phyloP scores from a whole-genome alignment of 129 eudicot genomes.

The Lactuca saligna region DNA sequence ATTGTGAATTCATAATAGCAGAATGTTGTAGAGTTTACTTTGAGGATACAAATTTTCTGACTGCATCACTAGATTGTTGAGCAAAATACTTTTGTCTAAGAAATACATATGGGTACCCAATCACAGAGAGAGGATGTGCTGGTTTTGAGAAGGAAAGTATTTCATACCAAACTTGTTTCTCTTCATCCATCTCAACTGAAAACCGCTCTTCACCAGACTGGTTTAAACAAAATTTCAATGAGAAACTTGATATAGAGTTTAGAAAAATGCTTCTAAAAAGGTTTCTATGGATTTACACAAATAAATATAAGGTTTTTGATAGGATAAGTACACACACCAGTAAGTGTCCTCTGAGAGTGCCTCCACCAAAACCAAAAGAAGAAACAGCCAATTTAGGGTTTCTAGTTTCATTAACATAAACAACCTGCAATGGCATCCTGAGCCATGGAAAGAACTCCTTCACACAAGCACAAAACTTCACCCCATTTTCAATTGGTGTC shows the following conservation, averaged over 20 bases:
- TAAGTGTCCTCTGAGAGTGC: constrained; percentile 85
- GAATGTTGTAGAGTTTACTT: background rate
- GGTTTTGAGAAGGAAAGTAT: constrained; percentile 72
- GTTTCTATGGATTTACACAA: no score
- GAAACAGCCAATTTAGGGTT: constrained; percentile 39
- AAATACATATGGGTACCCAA: constrained; percentile 70
- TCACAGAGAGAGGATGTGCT: constrained; percentile 44
- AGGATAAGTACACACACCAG: constrained; percentile 49
- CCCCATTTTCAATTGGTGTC: constrained; percentile 71
- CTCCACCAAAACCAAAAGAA: constrained; percentile 80
- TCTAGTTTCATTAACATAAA: constrained; percentile 57
- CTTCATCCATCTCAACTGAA: constrained; percentile 61
- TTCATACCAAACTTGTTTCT: constrained; percentile 71
- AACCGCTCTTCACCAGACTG: constrained; percentile 86
- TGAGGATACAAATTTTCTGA: constrained; percentile 43
- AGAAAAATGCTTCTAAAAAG: background rate
- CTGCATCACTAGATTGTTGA: constrained; percentile 45
- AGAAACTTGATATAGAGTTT: background rate
- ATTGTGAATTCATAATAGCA: background rate
- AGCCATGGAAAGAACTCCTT: constrained; percentile 90
- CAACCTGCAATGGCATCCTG: constrained; percentile 85
- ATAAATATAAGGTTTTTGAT: background rate
- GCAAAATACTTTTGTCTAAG: constrained; percentile 63
- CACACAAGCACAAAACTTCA: constrained; percentile 81
- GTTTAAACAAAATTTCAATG: constrained; percentile 1